A percentile compares a stretch with the other conserved stretches of the same genome.
phyloP scores from a whole-genome alignment of 1,284 basidiomycete species.

The Athelia sp. region DNA sequence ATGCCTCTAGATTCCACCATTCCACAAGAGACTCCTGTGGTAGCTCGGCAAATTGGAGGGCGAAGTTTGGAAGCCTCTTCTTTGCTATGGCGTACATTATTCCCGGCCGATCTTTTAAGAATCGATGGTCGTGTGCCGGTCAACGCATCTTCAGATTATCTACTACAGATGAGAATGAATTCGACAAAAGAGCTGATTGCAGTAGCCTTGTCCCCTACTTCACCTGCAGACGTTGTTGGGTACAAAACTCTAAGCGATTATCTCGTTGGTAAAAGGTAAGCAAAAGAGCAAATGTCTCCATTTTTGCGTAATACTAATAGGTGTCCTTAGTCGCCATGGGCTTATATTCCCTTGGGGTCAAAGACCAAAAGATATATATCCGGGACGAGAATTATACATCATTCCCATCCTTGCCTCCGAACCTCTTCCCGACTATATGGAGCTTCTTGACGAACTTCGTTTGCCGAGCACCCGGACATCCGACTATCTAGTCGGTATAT shows the following conservation, averaged over 20 bases:
- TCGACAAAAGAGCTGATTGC: slow-evolving; percentile 76
- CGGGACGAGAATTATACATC: slow-evolving; percentile 85
- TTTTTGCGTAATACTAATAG: not conserved
- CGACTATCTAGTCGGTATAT: slow-evolving; percentile 77
- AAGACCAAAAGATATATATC: slow-evolving; percentile 64
- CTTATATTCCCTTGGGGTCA: slow-evolving; percentile 82
- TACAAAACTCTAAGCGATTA: slow-evolving; percentile 68
- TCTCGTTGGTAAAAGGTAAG: slow-evolving; percentile 72
- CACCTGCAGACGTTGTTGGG: slow-evolving; percentile 35
- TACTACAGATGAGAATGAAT: slow-evolving; percentile 72
- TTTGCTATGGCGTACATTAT: slow-evolving; percentile 64
- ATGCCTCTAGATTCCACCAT: slow-evolving; percentile 74
- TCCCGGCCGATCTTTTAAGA: slow-evolving; percentile 59
- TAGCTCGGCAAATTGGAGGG: slow-evolving; percentile 71
- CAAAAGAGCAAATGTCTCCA: slow-evolving; percentile 10
- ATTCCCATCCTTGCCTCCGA: slow-evolving; percentile 71
- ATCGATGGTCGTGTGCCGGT: slow-evolving; percentile 82
- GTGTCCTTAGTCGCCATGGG: slow-evolving; percentile 67
- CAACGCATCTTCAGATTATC: slow-evolving; percentile 67
- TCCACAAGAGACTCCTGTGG: slow-evolving; percentile 59
- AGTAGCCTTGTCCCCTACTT: slow-evolving; percentile 60
- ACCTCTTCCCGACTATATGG: slow-evolving; percentile 79
- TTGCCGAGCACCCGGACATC: slow-evolving; percentile 58
- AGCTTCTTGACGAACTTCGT: slow-evolving; percentile 76
- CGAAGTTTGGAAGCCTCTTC: slow-evolving; percentile 49